These are phyloP conservation scores for Seminavis robusta DNA, from an alignment of 108 stramenopile genomes.

Conservation along the genomic window DNA sequence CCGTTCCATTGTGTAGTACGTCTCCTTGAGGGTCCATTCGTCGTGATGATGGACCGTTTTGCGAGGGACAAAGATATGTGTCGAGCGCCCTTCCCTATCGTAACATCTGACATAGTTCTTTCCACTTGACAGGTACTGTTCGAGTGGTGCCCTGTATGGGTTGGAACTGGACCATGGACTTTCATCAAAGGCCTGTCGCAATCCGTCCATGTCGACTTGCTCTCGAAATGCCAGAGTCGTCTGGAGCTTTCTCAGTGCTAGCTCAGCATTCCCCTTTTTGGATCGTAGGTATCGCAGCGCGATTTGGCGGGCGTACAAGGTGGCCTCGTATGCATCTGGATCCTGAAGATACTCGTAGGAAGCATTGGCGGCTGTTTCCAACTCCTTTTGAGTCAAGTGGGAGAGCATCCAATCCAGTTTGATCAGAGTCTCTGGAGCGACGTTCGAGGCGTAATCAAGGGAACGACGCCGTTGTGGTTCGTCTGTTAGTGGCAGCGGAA, in stretches of 20 bases:
- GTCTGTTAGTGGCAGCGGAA: no score
- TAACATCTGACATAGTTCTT: constrained; percentile 34
- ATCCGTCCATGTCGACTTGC: constrained; percentile 10
- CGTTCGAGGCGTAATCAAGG: no score
- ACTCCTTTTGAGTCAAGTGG: constrained; percentile 13
- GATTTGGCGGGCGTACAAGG: not conserved
- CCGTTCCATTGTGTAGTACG: constrained; percentile 40
- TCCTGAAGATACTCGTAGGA: constrained; percentile 23
- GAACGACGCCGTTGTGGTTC: no score
- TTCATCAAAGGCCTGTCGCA: constrained; percentile 23
- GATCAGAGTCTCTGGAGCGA: no score
- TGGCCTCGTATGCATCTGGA: constrained; percentile 7
- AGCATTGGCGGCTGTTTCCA: constrained; percentile 29
- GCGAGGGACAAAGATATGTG: constrained; percentile 37
- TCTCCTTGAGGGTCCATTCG: constrained; percentile 25
- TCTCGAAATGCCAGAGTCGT: constrained; percentile 24
- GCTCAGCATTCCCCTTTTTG: constrained; percentile 11
- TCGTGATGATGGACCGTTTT: constrained; percentile 15
- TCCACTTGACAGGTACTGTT: constrained; percentile 8
- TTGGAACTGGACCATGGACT: no score
- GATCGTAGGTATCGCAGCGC: constrained; percentile 20
- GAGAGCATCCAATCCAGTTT: constrained; percentile 9
- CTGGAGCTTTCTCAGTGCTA: constrained; percentile 12
- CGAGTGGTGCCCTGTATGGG: no score
- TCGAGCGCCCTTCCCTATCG: constrained; percentile 36